phyloP scores from a whole-genome alignment of 2,329 filamentous ascomycete species.

The Zarea fungicola region DNA sequence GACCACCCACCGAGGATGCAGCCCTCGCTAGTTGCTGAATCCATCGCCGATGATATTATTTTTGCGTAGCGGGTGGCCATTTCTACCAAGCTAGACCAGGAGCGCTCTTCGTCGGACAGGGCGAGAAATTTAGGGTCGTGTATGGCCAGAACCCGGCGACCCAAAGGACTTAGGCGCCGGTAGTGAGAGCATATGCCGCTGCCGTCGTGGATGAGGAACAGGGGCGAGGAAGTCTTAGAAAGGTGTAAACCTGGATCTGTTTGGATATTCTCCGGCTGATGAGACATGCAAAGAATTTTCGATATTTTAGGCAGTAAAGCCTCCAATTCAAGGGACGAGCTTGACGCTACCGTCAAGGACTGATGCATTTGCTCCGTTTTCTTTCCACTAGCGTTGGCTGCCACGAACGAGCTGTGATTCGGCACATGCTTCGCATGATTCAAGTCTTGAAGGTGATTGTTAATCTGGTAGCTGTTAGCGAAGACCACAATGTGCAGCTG shows the following conservation, averaged over 20 bases:
- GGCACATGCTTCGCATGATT: too few relatives aligned
- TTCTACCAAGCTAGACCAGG: neutral
- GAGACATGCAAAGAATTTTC: neutral
- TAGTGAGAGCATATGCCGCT: slow-evolving; percentile 22
- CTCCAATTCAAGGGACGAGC: too few relatives aligned
- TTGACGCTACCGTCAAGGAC: too few relatives aligned
- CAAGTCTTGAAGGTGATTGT: too few relatives aligned
- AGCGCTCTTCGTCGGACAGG: slow-evolving; percentile 7
- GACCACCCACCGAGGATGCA: slow-evolving; percentile 46
- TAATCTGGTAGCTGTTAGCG: too few relatives aligned
- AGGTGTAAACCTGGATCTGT: neutral
- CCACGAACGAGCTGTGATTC: too few relatives aligned
- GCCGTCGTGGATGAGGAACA: slow-evolving; percentile 26
- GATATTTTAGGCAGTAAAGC: neutral
- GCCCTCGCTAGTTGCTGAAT: neutral
- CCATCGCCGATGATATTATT: neutral
- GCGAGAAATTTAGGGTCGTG: slow-evolving; percentile 13
- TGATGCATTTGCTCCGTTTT: neutral
- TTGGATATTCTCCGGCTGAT: neutral
- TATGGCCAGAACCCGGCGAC: slow-evolving; percentile 17
- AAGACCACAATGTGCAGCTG: too few relatives aligned
- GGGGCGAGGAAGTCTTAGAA: neutral
- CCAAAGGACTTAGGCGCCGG: neutral
- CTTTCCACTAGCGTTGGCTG: too few relatives aligned
- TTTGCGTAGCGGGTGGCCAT: neutral